Evolutionary conservation across 176 grass and related monocot genomes (phyloP), one percentile per base, ranked within the genome.

Genomic region (Pontederia crassipes): DNA sequence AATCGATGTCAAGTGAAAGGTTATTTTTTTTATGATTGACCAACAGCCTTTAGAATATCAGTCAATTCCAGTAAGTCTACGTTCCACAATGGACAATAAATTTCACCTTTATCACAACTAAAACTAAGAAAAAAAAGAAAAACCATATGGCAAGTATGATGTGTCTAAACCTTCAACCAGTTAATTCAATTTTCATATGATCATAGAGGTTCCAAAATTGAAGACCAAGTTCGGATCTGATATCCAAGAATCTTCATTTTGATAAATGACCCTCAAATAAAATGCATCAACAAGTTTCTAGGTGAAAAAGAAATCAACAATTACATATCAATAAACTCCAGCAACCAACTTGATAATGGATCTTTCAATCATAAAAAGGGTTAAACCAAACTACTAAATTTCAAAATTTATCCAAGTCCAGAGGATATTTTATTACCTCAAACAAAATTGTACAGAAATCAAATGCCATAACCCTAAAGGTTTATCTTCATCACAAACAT

Each of bases 191-290:
- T 62, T 88, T 83, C 81, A 96, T 87, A 68, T 85, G 51, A 47
- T 88, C 86, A 80, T 96, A 96, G 52, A 96, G 66, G 57, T 85
- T 76, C 67, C 72, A 72, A 62, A 82, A 72, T 74, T 80, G 71
- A 66, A 27, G 62, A 45, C 76, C 69, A 48, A 46, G 54, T 72
- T 67, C 46, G n/a, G 64, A 76, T 73, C 68, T 74, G 72, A 72
- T 64, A 57, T 64, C 32, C 11, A 48, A 78, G 75, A 83, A 79
- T 66, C 59, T 11, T 73, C 51, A 24, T 66, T 40, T 52, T 20
- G 66, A 82, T 77, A 55, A 52, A 59, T 85, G 8, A 75, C 84
- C 75, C 45, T 80, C 59, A 87, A 48, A 46, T 55, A 77, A 66
- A 88, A 20, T 65, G 72, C 65, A 74, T 77, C 76, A 63, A 68